Conservation (phyloP, 1,139 yeast genomes). For the Blastobotrys serpentis region DNA sequence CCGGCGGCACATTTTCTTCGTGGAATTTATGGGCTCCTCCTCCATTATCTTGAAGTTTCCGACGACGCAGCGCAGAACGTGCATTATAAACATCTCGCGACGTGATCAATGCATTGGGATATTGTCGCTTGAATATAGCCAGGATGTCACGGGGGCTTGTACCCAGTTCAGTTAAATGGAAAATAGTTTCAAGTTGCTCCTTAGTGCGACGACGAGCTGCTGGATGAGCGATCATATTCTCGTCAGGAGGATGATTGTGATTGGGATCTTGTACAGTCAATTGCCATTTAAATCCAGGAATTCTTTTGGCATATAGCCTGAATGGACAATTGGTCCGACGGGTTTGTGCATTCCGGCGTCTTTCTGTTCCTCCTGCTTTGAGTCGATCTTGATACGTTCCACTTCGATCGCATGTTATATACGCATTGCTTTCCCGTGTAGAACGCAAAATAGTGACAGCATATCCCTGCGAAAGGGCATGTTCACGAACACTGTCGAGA, state of each 20-base stretch:
- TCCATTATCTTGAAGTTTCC: not conserved
- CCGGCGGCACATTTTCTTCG: not conserved
- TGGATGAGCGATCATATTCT: not conserved
- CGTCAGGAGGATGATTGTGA: constrained; percentile 1
- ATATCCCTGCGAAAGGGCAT: constrained; percentile 1
- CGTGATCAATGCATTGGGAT: not conserved
- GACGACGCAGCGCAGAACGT: not conserved
- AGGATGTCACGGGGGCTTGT: not conserved
- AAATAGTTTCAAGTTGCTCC: not conserved
- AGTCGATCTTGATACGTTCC: not conserved
- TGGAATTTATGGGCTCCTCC: not conserved
- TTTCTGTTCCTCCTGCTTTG: not conserved
- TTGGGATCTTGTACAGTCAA: not conserved
- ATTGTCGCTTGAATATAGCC: not conserved
- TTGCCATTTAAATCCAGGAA: not conserved
- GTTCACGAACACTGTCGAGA: not conserved
- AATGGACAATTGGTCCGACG: not conserved
- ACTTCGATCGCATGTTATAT: not conserved
- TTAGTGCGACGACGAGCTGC: not conserved
- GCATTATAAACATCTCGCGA: not conserved
- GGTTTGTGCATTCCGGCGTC: not conserved
- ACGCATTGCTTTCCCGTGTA: not conserved
- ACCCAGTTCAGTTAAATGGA: not conserved
- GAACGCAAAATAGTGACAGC: constrained; percentile 1
- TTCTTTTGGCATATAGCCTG: not conserved